Evolutionary conservation across 2,329 filamentous ascomycete genomes (phyloP), one percentile per base, ranked within the genome.

Genomic region (Ophiosphaerella korrae): DNA sequence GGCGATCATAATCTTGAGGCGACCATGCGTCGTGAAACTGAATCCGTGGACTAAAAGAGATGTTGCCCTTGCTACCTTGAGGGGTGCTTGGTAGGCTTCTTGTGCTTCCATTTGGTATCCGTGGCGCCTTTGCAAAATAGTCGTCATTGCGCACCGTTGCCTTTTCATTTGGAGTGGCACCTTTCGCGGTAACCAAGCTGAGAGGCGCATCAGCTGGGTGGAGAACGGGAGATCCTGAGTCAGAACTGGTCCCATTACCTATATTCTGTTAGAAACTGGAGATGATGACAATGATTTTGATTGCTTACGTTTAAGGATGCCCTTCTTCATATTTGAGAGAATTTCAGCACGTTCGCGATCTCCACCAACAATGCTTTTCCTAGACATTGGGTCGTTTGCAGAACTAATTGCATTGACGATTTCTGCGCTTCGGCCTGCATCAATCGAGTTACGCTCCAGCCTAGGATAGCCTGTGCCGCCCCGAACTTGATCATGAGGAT

Each of bases 11-110:
- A 73, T 99, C 94, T 64, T 89, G 88, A 68, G 88, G 90, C 2
- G 92, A 92, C 92, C 92, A 99, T 7, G 92, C 97, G 69, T 99
- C 94, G 72, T 97, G 87, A 72, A 97, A 97, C 57, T 96, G 86
- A 44, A 97, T 91, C 35, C 93, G 86, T 24, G 93, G 93, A 67
- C 92, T 97, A 75, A 97, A 99, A 53, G 77, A 80, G 60, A 87
- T 87, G 64, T 81, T 84, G 55, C 81, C 44, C 18, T 46, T 80
- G 0, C 85, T 70, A n/a, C 85, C 85, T 42, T 88, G 84, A 1
- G 92, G 91, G 3, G 92, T 95, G 51, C 82, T 84, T 13, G 91
- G 91, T 14, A 89, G 84, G 71, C 90, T 95, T 77, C 90, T 91
- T 9, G 87, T 87, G 63, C 92, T 89, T 48, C 87, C 82, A 36